These are phyloP conservation scores for Conidiobolus incongruus DNA, from an alignment of 371 early-diverging fungal species.

Conservation along the genomic window DNA sequence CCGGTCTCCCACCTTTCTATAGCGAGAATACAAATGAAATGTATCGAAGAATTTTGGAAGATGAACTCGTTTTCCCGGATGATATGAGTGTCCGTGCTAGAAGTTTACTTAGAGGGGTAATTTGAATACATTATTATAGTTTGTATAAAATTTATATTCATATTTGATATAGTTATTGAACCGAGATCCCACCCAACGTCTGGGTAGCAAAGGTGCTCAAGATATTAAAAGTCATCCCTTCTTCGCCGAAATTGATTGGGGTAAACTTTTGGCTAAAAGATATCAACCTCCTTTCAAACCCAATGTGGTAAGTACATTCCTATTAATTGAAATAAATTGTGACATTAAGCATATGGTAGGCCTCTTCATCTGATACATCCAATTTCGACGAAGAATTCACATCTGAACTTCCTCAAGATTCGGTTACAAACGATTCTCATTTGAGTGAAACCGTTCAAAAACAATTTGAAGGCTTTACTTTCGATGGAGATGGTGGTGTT, in stretches of 20 bases:
- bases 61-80: conserved; percentile 64
- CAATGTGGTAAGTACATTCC: too few species aligned
- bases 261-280: conserved; percentile 55
- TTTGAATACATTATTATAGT: too few species aligned
- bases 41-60: conserved; percentile 79
- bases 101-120: conserved; percentile 43
- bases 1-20: conserved; percentile 88
- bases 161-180: too few species aligned
- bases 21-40: conserved; percentile 89
- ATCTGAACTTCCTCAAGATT: conserved; percentile 67
- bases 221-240: conserved; percentile 81
- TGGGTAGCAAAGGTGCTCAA: conserved; percentile 70
- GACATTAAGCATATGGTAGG: too few species aligned
- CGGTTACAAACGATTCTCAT: conserved; percentile 51
- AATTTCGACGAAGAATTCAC: conserved; percentile 70
- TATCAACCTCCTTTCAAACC: conserved; percentile 90
- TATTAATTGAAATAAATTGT: too few species aligned
- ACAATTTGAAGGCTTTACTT: conserved; percentile 86
- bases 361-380: conserved; percentile 47
- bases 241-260: conserved; percentile 87
- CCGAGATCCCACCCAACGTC: conserved; percentile 59
- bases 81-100: conserved; percentile 53
- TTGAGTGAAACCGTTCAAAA: conserved; percentile 77
- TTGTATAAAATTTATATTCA: too few species aligned
- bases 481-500: conserved; percentile 28